phyloP scores from a whole-genome alignment of 139 green algal genomes.

The Monoraphidium neglectum region DNA sequence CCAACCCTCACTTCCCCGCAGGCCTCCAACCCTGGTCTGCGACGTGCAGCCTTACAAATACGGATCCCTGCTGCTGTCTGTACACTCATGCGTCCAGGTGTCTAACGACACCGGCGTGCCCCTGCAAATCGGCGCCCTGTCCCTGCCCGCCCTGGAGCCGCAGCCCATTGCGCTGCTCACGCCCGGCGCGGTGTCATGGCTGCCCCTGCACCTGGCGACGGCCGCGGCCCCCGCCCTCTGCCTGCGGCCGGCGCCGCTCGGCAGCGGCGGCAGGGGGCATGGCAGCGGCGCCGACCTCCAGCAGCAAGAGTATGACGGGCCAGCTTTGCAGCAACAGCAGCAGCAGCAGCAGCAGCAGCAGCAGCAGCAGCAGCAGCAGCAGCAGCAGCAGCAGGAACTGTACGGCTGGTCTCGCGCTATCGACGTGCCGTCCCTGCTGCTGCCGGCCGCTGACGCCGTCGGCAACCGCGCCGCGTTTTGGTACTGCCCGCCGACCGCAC shows the following conservation, averaged over 20 bases:
- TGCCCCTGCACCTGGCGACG: conserved; percentile 36
- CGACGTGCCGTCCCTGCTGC: too few species aligned
- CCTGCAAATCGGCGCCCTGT: conserved; percentile 44
- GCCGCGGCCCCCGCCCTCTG: conserved; percentile 32
- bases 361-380: not conserved
- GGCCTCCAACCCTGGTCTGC: conserved; percentile 28
- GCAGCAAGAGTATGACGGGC: not conserved
- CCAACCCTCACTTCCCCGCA: not conserved
- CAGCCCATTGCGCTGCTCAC: conserved; percentile 32
- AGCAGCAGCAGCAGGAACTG: not conserved
- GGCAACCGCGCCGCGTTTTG: too few species aligned
- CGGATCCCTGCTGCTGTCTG: conserved; percentile 37
- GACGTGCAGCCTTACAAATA: conserved; percentile 34
- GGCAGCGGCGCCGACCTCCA: not conserved
- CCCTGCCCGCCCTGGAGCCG: conserved; percentile 12
- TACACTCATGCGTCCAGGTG: conserved; percentile 57
- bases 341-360: not conserved
- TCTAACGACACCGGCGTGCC: conserved; percentile 43
- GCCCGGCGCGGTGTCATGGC: conserved; percentile 41
- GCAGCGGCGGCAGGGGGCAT: too few species aligned
- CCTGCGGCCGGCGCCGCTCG: conserved; percentile 29
- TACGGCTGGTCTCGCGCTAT: not conserved
- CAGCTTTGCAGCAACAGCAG: conserved; percentile 4
- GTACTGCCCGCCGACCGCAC: too few species aligned
- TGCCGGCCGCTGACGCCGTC: too few species aligned